Evolutionary conservation across 148 eudicot species (phyloP).

Genomic region (Dianthus caryophyllus): DNA sequence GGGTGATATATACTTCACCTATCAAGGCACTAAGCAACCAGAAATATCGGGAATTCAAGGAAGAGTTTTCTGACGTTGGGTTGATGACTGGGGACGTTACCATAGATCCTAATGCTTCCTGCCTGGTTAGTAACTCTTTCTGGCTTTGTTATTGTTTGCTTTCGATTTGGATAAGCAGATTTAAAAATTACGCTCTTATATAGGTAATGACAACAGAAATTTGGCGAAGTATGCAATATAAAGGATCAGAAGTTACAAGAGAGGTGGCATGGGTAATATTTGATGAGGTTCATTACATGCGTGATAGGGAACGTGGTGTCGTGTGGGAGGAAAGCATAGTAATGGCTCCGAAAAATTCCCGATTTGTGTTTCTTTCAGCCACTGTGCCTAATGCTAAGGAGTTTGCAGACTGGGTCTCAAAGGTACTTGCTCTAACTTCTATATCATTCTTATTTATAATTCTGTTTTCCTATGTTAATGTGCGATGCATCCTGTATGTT

Average conservation of each 20-base stretch:
- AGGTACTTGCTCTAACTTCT: constrained; percentile 39
- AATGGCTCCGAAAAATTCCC: constrained; percentile 96
- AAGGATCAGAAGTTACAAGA: constrained; percentile 83
- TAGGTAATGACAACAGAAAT: constrained; percentile 99
- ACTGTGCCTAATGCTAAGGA: constrained; percentile 99
- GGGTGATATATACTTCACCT: constrained; percentile 94
- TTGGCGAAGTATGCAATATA: constrained; percentile 99
- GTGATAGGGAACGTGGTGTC: constrained; percentile 97
- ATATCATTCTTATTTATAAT: not conserved
- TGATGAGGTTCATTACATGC: constrained; percentile 99
- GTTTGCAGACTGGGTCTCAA: constrained; percentile 99
- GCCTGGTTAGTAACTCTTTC: constrained; percentile 61
- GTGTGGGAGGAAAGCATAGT: constrained; percentile 99
- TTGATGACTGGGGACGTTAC: constrained; percentile 99
- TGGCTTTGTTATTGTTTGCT: constrained; percentile 3
- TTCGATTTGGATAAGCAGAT: not conserved
- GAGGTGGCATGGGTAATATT: constrained; percentile 99
- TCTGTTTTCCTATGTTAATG: not conserved
- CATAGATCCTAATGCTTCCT: constrained; percentile 94
- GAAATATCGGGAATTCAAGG: constrained; percentile 94
- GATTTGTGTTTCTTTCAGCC: constrained; percentile 94
- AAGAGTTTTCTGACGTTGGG: constrained; percentile 97
- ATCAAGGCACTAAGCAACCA: constrained; percentile 99
- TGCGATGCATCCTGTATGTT: not conserved
- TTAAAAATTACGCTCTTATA: constrained; percentile 15